Conservation (phyloP, 306 rosid genomes). For the Vigna angularis region DNA sequence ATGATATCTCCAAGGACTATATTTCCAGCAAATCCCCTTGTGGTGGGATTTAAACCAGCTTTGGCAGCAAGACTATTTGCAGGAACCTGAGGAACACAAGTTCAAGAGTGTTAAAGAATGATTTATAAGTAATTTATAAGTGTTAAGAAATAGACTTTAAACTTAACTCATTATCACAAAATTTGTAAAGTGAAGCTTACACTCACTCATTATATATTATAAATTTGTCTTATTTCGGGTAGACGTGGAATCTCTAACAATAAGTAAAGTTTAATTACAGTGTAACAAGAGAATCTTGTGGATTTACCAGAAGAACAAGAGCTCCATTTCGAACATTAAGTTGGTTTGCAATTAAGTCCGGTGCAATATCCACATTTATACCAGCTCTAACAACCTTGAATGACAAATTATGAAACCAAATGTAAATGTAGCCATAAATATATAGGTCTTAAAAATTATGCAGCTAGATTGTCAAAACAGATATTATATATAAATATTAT, state of each 20-base stretch:
- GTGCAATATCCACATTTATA: constrained; percentile 84
- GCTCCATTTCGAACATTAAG: constrained; percentile 95
- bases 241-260: too few relatives aligned
- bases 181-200: too few relatives aligned
- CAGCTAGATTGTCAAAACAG: background rate
- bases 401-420: constrained; percentile 38
- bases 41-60: constrained; percentile 83
- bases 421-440: background rate
- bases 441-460: constrained; percentile 14
- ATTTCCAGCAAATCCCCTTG: constrained; percentile 90
- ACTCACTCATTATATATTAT: too few relatives aligned
- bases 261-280: constrained; percentile 11
- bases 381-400: constrained; percentile 84
- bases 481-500: background rate
- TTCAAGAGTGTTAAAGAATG: constrained; percentile 8
- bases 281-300: constrained; percentile 8
- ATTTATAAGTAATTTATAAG: background rate
- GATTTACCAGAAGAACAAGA: constrained; percentile 75
- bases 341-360: constrained; percentile 83
- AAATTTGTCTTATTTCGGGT: too few relatives aligned
- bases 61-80: constrained; percentile 80
- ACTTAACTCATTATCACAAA: too few relatives aligned
- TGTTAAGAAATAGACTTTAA: too few relatives aligned
- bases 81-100: constrained; percentile 68
- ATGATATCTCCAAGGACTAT: constrained; percentile 89